phyloP scores from a whole-genome alignment of 768 basidiomycete genomes.

The Trametes cingulata region DNA sequence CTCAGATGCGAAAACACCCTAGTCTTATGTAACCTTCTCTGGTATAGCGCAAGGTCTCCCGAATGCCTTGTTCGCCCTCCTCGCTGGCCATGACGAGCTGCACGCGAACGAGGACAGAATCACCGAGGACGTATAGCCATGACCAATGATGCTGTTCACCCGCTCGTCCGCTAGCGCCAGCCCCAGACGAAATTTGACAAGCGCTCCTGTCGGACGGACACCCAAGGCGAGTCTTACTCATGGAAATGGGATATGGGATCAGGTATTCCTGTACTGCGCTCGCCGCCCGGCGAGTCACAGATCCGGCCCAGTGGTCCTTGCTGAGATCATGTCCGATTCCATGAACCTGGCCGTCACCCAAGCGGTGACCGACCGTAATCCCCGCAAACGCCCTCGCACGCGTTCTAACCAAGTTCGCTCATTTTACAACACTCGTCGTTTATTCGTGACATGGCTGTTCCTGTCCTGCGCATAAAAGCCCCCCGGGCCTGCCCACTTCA shows the following conservation, averaged over 20 bases:
- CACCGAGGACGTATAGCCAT: constrained; percentile 15
- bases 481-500: neutral
- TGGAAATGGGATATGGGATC: constrained; percentile 2
- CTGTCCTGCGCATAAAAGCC: constrained; percentile 17
- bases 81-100: neutral
- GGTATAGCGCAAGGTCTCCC: constrained; percentile 4
- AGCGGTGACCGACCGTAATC: constrained; percentile 11
- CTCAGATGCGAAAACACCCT: neutral
- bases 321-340: constrained; percentile 18
- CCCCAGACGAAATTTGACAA: constrained; percentile 6
- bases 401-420: constrained; percentile 5
- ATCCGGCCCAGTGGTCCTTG: constrained; percentile 6
- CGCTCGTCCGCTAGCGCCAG: constrained; percentile 3
- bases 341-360: constrained; percentile 5
- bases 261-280: constrained; percentile 2
- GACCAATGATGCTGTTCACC: constrained; percentile 16
- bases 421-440: constrained; percentile 13
- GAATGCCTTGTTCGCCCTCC: neutral
- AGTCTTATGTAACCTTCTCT: constrained; percentile 7
- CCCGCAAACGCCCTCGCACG: constrained; percentile 9
- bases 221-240: constrained; percentile 17
- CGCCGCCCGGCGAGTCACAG: constrained; percentile 11
- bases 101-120: neutral
- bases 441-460: constrained; percentile 19
- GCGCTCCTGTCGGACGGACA: constrained; percentile 11